These are phyloP conservation scores for Phaseolus coccineus DNA, from an alignment of 331 rosid species.

Conservation along the genomic window DNA sequence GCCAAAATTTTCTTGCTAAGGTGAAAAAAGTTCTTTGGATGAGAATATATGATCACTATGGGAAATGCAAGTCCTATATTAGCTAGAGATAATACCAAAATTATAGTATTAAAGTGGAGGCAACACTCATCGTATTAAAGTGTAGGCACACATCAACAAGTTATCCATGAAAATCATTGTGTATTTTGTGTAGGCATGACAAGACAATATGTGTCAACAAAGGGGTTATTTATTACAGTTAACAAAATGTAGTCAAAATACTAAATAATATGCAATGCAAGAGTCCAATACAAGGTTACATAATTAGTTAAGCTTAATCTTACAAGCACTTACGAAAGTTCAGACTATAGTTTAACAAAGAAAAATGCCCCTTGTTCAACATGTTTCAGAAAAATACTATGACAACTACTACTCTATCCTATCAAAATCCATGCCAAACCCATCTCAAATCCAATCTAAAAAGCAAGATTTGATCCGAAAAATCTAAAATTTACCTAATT, in stretches of 20 bases:
- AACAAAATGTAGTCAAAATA: conserved; percentile 1
- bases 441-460: conserved; percentile 37
- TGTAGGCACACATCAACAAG: conserved; percentile 91
- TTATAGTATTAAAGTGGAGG: no score
- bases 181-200: background rate
- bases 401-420: background rate
- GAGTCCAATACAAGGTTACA: background rate
- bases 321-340: background rate
- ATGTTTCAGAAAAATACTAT: background rate
- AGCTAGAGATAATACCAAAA: no score
- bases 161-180: conserved; percentile 58
- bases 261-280: background rate
- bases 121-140: conserved; percentile 5
- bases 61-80: no score
- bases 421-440: conserved; percentile 19
- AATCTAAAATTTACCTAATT: background rate
- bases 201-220: background rate
- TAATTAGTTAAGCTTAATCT: background rate
- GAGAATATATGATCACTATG: no score
- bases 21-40: no score
- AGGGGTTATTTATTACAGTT: background rate
- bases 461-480: conserved; percentile 13
- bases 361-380: background rate
- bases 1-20: no score
- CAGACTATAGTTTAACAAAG: no score